Conservation (phyloP, 352 stramenopile species). For the Peronospora belbahrii region DNA sequence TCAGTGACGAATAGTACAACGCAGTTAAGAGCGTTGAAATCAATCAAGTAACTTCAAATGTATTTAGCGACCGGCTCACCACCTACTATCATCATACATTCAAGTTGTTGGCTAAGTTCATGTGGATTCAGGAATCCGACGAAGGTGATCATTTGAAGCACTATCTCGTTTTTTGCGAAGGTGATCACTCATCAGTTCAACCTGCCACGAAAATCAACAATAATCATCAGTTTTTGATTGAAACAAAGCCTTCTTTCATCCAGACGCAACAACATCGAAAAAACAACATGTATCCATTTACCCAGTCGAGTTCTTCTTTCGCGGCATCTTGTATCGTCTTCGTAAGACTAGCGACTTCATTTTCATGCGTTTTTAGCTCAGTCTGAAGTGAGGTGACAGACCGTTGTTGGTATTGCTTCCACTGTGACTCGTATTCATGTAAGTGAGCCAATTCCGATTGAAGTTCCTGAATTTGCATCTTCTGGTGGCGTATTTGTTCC, state of each 20-base stretch:
- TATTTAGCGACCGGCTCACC: too few relatives aligned
- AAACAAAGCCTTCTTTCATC: not conserved
- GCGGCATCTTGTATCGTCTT: slow-evolving; percentile 11
- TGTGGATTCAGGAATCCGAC: too few relatives aligned
- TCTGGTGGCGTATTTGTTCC: slow-evolving; percentile 19
- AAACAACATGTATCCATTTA: not conserved
- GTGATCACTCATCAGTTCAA: slow-evolving; percentile 9
- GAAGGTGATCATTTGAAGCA: too few relatives aligned
- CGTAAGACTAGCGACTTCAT: slow-evolving; percentile 9
- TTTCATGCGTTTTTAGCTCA: slow-evolving; percentile 13
- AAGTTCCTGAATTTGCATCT: slow-evolving; percentile 7
- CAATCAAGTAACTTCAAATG: too few relatives aligned
- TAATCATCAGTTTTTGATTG: not conserved
- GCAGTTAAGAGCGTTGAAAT: too few relatives aligned
- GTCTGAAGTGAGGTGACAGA: slow-evolving; percentile 11
- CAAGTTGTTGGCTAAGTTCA: too few relatives aligned
- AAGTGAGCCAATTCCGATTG: slow-evolving; percentile 14
- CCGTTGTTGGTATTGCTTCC: slow-evolving; percentile 12
- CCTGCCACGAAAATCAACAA: slow-evolving; percentile 1
- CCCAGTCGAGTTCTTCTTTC: slow-evolving; percentile 20
- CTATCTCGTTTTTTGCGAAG: not conserved
- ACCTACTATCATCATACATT: too few relatives aligned
- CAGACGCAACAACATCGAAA: not conserved
- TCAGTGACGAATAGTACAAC: too few relatives aligned
- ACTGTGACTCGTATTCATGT: slow-evolving; percentile 7